Base-by-base conservation (phyloP, 768 basidiomycete species). In the Holtermanniella nyarrowii region DNA sequence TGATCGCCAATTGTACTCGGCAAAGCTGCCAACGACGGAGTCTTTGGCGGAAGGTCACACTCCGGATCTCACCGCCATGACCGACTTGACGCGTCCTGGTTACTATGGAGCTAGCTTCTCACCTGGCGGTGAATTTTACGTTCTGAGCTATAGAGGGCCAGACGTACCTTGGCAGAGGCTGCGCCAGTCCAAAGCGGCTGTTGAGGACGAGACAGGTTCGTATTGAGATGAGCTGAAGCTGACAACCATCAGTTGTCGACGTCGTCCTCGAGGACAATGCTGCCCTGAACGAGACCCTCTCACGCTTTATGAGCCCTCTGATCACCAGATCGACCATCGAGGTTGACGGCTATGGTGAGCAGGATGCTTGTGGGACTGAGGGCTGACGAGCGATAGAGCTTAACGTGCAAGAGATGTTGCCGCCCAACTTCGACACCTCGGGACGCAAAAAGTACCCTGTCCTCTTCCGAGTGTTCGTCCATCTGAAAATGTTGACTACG, bases 361-460 rank as follows among this genome's bases (percentile, higher is more conserved):
- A 51, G 13, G 26, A 25, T 16, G n/a, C 25, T 24, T 40, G n/a
- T 44, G 26, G 31, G 5, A 22, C 16, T 4, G 20, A 49, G 37
- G 26, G 57, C 57, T 69, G 54, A 23, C n/a, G 24, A 18, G 54
- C 21, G 31, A 25, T 60, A 90, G 88, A 88, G 63, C 74, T 96
- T 50, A 95, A 95, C 69, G 85, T 86, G 50, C 78, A 85, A 63
- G 91, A 96, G 74, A 79, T 93, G 59, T 80, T 88, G 14, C 95
- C 95, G 16, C 88, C 89, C 3, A 77, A 79, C 53, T 86, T 97
- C 82, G 95, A 99, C 61, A 83, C 86, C 61, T 84, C 88, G 20
- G 95, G 95, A n/a, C 81, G 86, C 42, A 88, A 85, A 7, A 90
- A 93, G 69, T 97, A 99, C 65, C 87, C 95, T 1, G 89, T 96